Conservation (phyloP, 768 basidiomycete species). For the Xanthoconium stramineum region DNA sequence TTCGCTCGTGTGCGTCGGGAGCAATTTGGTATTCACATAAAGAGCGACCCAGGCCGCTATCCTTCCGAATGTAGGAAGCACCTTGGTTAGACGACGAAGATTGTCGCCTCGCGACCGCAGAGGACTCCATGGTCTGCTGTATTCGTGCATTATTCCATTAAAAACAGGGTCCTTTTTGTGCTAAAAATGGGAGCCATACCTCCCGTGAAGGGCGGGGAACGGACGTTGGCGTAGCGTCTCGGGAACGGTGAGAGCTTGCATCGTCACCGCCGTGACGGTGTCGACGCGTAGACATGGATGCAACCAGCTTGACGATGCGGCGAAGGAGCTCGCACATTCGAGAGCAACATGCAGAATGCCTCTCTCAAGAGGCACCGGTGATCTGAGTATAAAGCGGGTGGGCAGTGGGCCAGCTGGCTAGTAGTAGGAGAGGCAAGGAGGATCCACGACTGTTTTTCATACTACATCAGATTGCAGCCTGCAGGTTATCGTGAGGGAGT, state of each 20-base stretch:
- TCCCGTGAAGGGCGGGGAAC: conserved; percentile 1
- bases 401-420: conserved; percentile 4
- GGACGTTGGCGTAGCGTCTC: neutral
- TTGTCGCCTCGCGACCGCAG: neutral
- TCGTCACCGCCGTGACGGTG: neutral
- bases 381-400: conserved; percentile 7
- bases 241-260: neutral
- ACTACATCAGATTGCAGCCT: conserved; percentile 1
- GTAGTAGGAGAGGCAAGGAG: neutral
- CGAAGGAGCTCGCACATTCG: conserved; percentile 13
- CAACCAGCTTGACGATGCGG: conserved; percentile 8
- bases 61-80: neutral
- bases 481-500: too few species aligned
- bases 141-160: neutral
- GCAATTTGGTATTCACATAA: neutral
- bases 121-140: conserved; percentile 4
- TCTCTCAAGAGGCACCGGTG: neutral
- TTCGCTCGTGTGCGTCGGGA: neutral
- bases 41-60: neutral
- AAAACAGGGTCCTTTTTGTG: neutral
- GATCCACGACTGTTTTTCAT: conserved; percentile 6
- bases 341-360: conserved; percentile 6
- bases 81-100: neutral
- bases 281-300: conserved; percentile 8
- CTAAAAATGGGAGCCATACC: conserved; percentile 2